phyloP scores from a whole-genome alignment of 169 alveolate species.

The Cystoisospora suis region DNA sequence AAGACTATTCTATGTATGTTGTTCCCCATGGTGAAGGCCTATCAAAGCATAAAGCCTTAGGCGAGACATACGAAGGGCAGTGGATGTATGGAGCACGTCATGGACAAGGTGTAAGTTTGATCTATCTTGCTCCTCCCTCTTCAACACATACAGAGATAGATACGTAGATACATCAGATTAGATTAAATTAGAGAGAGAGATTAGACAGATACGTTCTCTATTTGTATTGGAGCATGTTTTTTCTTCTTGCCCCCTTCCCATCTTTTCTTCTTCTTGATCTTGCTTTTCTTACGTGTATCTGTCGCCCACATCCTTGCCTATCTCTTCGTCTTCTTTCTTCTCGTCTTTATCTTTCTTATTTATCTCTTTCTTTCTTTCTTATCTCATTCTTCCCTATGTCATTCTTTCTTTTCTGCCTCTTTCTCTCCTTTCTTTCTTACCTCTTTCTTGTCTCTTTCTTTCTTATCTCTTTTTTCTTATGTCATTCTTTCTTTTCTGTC shows the following conservation, averaged over 20 bases:
- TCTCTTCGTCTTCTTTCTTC: neutral
- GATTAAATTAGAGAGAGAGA: neutral
- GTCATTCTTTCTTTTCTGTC: neutral
- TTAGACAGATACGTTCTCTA: neutral
- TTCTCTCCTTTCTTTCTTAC: neutral
- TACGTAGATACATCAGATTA: neutral
- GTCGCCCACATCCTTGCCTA: neutral
- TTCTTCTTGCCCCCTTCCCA: neutral
- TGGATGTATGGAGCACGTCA: conserved; percentile 67
- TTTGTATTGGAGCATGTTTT: neutral
- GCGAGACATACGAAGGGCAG: conserved; percentile 68
- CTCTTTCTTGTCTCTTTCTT: neutral
- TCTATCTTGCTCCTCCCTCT: neutral
- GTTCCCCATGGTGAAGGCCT: conserved; percentile 67
- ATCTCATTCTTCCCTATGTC: neutral
- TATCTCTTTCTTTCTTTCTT: neutral
- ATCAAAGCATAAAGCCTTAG: conserved; percentile 44
- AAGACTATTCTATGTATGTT: neutral
- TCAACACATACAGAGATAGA: neutral
- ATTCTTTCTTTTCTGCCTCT: neutral
- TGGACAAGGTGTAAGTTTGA: conserved; percentile 62
- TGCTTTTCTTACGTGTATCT: neutral
- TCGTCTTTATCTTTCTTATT: neutral
- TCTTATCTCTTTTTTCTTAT: neutral
- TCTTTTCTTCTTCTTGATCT: neutral